A percentile compares a stretch with the other conserved stretches of the same genome.
These are phyloP conservation scores for Tilletia walkeri DNA, from an alignment of 1,284 basidiomycete species.

Conservation along the genomic window DNA sequence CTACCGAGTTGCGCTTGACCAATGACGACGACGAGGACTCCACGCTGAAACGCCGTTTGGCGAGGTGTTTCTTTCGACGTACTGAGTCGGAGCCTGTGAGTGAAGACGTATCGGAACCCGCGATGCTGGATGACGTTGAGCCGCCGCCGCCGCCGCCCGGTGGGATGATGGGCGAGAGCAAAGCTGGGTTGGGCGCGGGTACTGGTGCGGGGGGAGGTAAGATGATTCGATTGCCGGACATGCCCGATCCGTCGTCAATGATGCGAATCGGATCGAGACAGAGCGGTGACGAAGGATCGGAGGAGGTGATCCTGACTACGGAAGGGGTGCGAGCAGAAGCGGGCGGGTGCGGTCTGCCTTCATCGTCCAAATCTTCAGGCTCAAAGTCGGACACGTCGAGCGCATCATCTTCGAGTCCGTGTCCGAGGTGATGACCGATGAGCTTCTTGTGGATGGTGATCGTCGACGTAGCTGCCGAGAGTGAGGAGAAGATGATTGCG, in stretches of 20 bases:
- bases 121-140: not conserved
- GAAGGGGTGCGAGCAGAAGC: constrained; percentile 3
- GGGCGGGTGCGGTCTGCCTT: constrained; percentile 1
- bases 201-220: constrained; percentile 26
- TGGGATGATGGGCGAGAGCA: constrained; percentile 14
- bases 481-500: constrained; percentile 9
- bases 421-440: constrained; percentile 12
- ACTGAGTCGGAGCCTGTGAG: not conserved
- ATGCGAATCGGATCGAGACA: constrained; percentile 40
- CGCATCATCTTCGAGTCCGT: not conserved
- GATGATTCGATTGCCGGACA: constrained; percentile 22
- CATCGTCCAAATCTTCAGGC: constrained; percentile 12
- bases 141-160: not conserved
- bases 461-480: constrained; percentile 8
- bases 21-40: not conserved
- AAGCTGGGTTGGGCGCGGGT: not conserved
- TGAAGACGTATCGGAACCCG: constrained; percentile 8
- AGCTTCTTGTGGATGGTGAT: constrained; percentile 19
- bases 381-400: constrained; percentile 16
- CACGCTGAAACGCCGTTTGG: not conserved
- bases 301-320: constrained; percentile 40
- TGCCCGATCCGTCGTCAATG: constrained; percentile 31
- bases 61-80: not conserved
- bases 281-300: constrained; percentile 44
- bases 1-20: constrained; percentile 6